Conservation (phyloP, 345 rosid species). For the Physaria fendleri region DNA sequence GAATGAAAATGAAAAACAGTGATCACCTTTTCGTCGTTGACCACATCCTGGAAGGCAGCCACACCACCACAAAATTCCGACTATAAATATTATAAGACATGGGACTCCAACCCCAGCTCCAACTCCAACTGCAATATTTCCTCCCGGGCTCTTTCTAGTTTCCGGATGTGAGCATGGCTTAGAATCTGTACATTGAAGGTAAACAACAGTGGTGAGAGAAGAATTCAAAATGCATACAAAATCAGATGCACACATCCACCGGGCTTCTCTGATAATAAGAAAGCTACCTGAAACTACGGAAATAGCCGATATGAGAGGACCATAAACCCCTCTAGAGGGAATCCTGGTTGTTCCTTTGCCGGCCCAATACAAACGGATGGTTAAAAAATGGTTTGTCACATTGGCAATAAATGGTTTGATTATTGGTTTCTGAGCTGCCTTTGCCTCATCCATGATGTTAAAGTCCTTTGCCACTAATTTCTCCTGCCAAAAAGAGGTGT, state of each 20-base stretch:
- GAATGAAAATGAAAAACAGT: background rate
- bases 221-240: conserved; percentile 1
- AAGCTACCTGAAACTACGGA: conserved; percentile 40
- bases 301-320: conserved; percentile 56
- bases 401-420: conserved; percentile 24
- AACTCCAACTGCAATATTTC: conserved; percentile 24
- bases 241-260: background rate
- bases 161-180: conserved; percentile 11
- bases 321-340: conserved; percentile 45
- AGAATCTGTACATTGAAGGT: conserved; percentile 25
- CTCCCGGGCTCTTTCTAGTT: conserved; percentile 15
- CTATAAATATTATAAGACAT: conserved; percentile 26
- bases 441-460: conserved; percentile 44
- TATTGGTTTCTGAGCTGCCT: conserved; percentile 35
- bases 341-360: conserved; percentile 56
- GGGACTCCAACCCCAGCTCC: conserved; percentile 31
- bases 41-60: conserved; percentile 26
- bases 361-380: conserved; percentile 48
- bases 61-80: conserved; percentile 40
- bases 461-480: conserved; percentile 44
- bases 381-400: conserved; percentile 35
- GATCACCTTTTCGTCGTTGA: conserved; percentile 21
- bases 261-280: background rate
- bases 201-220: background rate
- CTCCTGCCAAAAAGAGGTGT: conserved; percentile 29